Base-by-base conservation (phyloP, 2,329 filamentous ascomycete genomes). In the Pseudocercospora pini-densiflorae region DNA sequence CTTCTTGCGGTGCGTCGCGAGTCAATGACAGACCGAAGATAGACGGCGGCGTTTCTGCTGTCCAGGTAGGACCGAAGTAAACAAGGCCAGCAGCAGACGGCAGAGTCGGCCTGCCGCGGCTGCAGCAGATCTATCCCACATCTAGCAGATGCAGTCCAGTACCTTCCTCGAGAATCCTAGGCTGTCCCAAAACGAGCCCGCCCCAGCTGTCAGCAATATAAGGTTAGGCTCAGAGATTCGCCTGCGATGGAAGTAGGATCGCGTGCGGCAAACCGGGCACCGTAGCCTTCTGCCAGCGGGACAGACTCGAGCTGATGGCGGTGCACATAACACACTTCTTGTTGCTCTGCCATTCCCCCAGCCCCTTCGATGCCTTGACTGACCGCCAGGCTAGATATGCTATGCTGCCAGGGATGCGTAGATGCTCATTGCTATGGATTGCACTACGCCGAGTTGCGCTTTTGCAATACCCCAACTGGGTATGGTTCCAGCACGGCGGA, bases 391-490 rank as follows among this genome's bases (percentile, higher is more conserved):
- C 49, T n/a, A 40, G 27, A 16, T 27, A 49, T 29, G 40, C 40
- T 21, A 53, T 61, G 51, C 49, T 53, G 36, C 61, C 61, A 60
- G 55, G 60, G 61, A 61, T 60, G 55, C 19, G 21, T 24, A 21
- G 36, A 43, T 12, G 59, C 40, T 27, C 49, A 21, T 43, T 59
- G 64, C 54, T 24, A 23, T 54, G 49, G 49, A 62, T 65, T 24
- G 59, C 63, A 58, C 63, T 31, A 62, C 36, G 40, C 61, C 12
- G 27, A 36, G 58, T 21, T 19, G 54, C 61, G 49, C 62, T 55
- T 67, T 65, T 70, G 70, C 70, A 68, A 64, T 70, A 62, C 58
- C 70, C 70, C 63, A 60, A 71, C 47, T 43, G 45, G 70, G 68
- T 53, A 27, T 63, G 55, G 61, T 64, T 29, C 70, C 63, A 62